Evolutionary conservation across 345 rosid species (phyloP), one percentile per base, ranked within the genome.

Genomic region (Populus euphratica): DNA sequence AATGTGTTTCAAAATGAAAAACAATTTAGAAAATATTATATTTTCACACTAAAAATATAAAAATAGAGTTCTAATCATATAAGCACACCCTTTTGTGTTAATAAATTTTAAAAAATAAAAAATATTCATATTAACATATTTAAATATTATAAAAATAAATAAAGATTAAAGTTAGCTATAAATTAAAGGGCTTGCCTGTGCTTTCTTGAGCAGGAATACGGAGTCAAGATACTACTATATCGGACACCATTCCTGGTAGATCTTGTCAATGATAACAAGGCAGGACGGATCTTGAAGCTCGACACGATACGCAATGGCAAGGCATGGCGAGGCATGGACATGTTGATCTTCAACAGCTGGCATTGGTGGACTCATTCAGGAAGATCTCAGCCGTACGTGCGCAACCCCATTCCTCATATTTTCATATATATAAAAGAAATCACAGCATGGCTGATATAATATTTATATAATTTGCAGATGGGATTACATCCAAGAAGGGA

Each of bases 281-380:
- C 44, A 33, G 96, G 97, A 43, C 77, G 82, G 68, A 86, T 93
- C 5, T 80, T 93, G 81, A 92, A 93, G 85, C 87, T 93, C 0
- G 93, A 90, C 72, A 91, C 98, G 1, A 95, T 95, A 35, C 80
- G 71, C 67, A 76, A 78, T 35, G 99, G 99, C 5, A 70, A 80
- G 8, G 75, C 89, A 41, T 95, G 99, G 99, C 83, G 49, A 82
- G 97, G 96, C 69, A 90, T 92, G 97, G 99, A 95, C 86, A 81
- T 93, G 83, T 74, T 95, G 83, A 80, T 95, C 70, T 93, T 95
- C 73, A 95, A 91, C 89, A 79, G 92, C 0, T 91, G 99, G 98
- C 97, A 93, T 68, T 95, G 99, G 99, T 95, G 99, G 99, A 89
- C 91, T 5, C 98, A 92, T 84, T 85, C 84, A 0, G 96, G 91